Conservation (phyloP, 345 rosid genomes). For the Pseudoturritis turrita region DNA sequence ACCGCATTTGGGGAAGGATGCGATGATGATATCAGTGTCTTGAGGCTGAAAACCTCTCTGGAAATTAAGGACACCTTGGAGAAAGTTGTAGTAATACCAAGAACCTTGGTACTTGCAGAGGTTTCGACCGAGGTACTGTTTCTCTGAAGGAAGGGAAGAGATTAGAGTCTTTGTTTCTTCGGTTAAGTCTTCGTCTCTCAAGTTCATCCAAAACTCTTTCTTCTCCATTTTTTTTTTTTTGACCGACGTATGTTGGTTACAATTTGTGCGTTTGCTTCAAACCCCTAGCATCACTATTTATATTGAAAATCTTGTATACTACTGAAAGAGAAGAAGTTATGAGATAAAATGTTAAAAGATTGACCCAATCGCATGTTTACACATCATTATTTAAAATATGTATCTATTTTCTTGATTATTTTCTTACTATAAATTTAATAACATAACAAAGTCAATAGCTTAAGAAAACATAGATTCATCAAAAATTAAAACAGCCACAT, state of each 20-base stretch:
- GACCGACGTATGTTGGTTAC: background rate
- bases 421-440: too few species aligned
- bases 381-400: background rate
- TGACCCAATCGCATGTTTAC: background rate
- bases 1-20: slow-evolving; percentile 46
- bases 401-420: too few species aligned
- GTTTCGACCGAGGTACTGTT: background rate
- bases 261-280: background rate
- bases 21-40: slow-evolving; percentile 36
- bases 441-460: too few species aligned
- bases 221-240: background rate
- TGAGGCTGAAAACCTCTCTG: slow-evolving; percentile 35
- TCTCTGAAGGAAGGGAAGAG: background rate
- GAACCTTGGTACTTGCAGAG: background rate
- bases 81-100: slow-evolving; percentile 2
- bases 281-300: background rate
- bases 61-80: slow-evolving; percentile 33
- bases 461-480: too few species aligned
- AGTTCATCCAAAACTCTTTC: background rate
- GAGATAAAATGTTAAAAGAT: background rate
- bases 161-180: background rate
- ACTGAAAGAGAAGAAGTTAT: background rate
- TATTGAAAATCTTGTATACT: background rate
- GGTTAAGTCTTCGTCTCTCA: background rate
- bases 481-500: too few species aligned